Conservation (phyloP, 768 basidiomycete species). For the Pleurotus djamor region DNA sequence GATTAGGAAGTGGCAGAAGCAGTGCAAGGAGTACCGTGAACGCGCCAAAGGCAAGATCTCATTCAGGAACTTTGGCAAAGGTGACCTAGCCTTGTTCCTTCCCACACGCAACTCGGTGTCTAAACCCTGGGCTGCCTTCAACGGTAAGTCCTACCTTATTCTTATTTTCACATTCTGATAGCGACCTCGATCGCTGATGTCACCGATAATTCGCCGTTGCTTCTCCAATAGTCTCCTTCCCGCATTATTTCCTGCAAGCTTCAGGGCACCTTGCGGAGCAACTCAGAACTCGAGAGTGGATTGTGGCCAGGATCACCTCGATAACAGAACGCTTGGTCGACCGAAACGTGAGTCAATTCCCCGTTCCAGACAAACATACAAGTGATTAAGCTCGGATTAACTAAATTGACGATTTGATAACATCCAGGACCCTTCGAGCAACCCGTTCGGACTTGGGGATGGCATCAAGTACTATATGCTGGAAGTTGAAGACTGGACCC, state of each 20-base stretch:
- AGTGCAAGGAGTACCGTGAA: constrained; percentile 94
- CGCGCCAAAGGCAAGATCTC: constrained; percentile 96
- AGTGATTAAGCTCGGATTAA: constrained; percentile 2
- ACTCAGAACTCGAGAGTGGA: constrained; percentile 90
- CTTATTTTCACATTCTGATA: neutral
- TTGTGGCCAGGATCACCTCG: constrained; percentile 88
- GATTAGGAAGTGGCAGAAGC: constrained; percentile 96
- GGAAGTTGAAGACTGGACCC: constrained; percentile 93
- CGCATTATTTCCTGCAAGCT: constrained; percentile 95
- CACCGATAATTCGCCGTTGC: constrained; percentile 16
- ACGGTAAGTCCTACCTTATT: constrained; percentile 53
- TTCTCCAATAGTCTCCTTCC: constrained; percentile 74
- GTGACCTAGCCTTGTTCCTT: constrained; percentile 93
- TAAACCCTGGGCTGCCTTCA: constrained; percentile 98
- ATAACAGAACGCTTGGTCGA: constrained; percentile 86
- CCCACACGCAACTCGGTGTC: constrained; percentile 93
- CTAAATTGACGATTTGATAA: constrained; percentile 5
- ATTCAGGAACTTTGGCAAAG: constrained; percentile 92
- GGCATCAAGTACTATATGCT: constrained; percentile 94
- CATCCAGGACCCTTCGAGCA: constrained; percentile 71
- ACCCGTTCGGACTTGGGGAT: constrained; percentile 86
- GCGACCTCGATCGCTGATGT: constrained; percentile 29
- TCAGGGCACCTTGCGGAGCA: constrained; percentile 86
- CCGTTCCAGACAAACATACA: constrained; percentile 3
- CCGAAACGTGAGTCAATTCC: constrained; percentile 52